Conservation (phyloP, 345 rosid species). For the Melastoma malabathricum region DNA sequence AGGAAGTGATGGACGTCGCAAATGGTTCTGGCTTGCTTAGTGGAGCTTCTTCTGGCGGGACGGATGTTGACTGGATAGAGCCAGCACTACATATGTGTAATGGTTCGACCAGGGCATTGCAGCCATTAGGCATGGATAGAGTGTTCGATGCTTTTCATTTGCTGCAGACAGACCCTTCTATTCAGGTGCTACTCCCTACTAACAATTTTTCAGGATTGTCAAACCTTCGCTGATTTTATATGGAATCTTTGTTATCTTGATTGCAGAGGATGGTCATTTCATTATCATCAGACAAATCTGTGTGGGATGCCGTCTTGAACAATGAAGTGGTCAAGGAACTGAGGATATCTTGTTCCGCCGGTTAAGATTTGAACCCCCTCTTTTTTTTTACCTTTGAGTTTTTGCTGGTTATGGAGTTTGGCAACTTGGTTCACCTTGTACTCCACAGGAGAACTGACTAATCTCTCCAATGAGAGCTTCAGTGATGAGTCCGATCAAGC, state of each 20-base stretch:
- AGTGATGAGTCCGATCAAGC: constrained; percentile 20
- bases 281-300: constrained; percentile 64
- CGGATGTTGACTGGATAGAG: constrained; percentile 64
- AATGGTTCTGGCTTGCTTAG: constrained; percentile 16
- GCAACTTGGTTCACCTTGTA: no score
- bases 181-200: constrained; percentile 40
- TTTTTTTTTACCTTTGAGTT: neutral
- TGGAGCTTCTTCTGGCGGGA: constrained; percentile 30
- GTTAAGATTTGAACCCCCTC: constrained; percentile 8
- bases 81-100: constrained; percentile 35
- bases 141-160: constrained; percentile 67
- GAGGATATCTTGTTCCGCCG: constrained; percentile 37
- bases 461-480: constrained; percentile 24
- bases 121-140: constrained; percentile 31
- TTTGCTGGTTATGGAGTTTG: neutral
- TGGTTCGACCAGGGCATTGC: constrained; percentile 22
- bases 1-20: constrained; percentile 14
- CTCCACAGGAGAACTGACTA: constrained; percentile 20
- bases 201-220: neutral
- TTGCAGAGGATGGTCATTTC: constrained; percentile 74
- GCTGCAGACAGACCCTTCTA: constrained; percentile 65
- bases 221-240: no score
- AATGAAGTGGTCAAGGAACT: constrained; percentile 70
- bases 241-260: no score
- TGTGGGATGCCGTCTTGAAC: constrained; percentile 81